phyloP scores from a whole-genome alignment of 73 alveolate genomes.

The Paramecium primaurelia region DNA sequence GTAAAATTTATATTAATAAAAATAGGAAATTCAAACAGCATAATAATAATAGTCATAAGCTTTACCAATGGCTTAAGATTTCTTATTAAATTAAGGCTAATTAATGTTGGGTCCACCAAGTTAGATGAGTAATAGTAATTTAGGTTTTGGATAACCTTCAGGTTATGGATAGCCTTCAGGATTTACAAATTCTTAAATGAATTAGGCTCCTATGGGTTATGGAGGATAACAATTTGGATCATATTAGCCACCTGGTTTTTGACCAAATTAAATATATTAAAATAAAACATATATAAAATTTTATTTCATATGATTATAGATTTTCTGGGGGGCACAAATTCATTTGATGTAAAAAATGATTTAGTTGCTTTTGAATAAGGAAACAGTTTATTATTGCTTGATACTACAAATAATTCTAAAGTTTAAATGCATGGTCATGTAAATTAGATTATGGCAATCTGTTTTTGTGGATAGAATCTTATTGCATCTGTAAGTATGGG shows the following conservation, averaged over 20 bases:
- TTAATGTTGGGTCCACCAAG: conserved; percentile 17
- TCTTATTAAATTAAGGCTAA: not conserved
- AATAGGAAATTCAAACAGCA: conserved; percentile 20
- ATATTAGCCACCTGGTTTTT: not conserved
- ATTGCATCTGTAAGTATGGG: conserved; percentile 19
- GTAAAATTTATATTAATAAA: not conserved
- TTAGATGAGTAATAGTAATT: not conserved
- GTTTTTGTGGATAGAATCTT: not conserved
- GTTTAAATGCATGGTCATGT: not conserved
- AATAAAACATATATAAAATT: not conserved
- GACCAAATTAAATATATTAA: not conserved
- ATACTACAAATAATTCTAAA: not conserved
- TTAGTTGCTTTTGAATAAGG: conserved; percentile 17
- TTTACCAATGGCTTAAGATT: not conserved
- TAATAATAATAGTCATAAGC: conserved; percentile 6
- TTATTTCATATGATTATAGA: not conserved
- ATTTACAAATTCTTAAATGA: not conserved
- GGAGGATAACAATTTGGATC: conserved; percentile 10
- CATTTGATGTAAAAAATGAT: not conserved
- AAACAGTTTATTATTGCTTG: not conserved
- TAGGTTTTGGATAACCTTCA: not conserved
- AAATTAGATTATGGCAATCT: not conserved
- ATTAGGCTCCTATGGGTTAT: not conserved
- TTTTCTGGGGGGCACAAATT: not conserved
- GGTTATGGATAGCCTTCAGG: not conserved